A percentile compares a stretch with the other conserved stretches of the same genome.
Conservation (phyloP, 257 asterid species). For the Cruciata laevipes region DNA sequence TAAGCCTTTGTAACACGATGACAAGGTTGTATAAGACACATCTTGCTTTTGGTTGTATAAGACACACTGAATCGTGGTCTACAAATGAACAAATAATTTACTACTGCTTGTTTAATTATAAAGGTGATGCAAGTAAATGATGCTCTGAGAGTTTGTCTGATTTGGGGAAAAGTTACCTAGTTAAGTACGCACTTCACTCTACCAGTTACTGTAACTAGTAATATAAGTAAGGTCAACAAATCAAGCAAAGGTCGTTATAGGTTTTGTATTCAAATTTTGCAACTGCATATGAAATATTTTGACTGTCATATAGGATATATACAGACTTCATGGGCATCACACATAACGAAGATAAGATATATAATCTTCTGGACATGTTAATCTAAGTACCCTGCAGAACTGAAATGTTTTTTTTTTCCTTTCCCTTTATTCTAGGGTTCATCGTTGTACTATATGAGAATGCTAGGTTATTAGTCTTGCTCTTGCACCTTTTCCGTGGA, state of each 20-base stretch:
- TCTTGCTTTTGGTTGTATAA: too few species aligned
- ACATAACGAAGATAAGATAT: neutral
- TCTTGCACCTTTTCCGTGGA: neutral
- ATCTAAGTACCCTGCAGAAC: neutral
- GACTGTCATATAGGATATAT: neutral
- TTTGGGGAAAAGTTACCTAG: neutral
- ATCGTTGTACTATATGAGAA: neutral
- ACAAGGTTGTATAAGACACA: too few species aligned
- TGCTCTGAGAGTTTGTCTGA: constrained; percentile 3
- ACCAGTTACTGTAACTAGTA: neutral
- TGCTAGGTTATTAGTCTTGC: too few species aligned
- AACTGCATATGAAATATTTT: neutral
- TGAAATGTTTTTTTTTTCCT: neutral
- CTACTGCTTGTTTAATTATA: neutral
- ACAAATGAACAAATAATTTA: neutral
- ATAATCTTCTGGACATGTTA: neutral
- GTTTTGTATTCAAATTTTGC: neutral
- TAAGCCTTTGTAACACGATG: too few species aligned
- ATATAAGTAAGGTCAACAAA: neutral
- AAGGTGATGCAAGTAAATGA: neutral
- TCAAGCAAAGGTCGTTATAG: neutral
- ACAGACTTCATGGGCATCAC: neutral
- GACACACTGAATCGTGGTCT: too few species aligned
- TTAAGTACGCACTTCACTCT: neutral
- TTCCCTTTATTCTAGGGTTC: neutral